A percentile compares a stretch with the other conserved stretches of the same genome.
These are phyloP conservation scores for Articulospora tetracladia DNA, from an alignment of 495 filamentous ascomycete genomes.

Conservation along the genomic window DNA sequence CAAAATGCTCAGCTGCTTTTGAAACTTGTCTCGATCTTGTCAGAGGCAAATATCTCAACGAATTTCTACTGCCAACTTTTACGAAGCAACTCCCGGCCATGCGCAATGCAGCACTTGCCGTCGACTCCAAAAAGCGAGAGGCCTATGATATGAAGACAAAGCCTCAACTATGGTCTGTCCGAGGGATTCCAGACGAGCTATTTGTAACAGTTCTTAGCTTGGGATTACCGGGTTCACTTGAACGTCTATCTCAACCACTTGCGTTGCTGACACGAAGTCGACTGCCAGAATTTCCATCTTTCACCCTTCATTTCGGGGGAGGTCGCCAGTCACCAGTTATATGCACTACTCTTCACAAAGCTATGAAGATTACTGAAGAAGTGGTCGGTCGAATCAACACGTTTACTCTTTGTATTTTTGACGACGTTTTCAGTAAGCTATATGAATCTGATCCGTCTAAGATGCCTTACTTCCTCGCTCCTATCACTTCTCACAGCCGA, in stretches of 20 bases:
- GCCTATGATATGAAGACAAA: constrained; percentile 78
- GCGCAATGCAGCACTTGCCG: constrained; percentile 85
- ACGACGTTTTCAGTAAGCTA: constrained; percentile 85
- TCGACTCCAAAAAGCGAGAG: constrained; percentile 69
- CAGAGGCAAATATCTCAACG: constrained; percentile 63
- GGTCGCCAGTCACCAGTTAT: constrained; percentile 34
- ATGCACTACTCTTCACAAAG: constrained; percentile 18
- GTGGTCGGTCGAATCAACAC: constrained; percentile 49
- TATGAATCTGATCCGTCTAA: constrained; percentile 60
- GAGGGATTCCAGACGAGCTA: constrained; percentile 48
- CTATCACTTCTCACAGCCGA: constrained; percentile 34
- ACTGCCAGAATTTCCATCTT: constrained; percentile 62
- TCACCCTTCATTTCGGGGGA: constrained; percentile 65
- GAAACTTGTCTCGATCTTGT: constrained; percentile 73
- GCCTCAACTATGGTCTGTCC: constrained; percentile 66
- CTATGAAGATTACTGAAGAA: constrained; percentile 37
- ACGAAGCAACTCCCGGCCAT: constrained; percentile 73
- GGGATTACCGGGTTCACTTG: constrained; percentile 51
- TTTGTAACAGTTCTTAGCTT: constrained; percentile 65
- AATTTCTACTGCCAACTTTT: constrained; percentile 67
- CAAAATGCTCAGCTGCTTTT: constrained; percentile 91
- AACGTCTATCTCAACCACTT: constrained; percentile 57
- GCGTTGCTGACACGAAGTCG: constrained; percentile 66
- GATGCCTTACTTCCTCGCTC: constrained; percentile 85
- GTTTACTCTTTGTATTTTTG: constrained; percentile 74